These are phyloP conservation scores for Hydnomerulius pinastri DNA, from an alignment of 768 basidiomycete species.

Conservation along the genomic window DNA sequence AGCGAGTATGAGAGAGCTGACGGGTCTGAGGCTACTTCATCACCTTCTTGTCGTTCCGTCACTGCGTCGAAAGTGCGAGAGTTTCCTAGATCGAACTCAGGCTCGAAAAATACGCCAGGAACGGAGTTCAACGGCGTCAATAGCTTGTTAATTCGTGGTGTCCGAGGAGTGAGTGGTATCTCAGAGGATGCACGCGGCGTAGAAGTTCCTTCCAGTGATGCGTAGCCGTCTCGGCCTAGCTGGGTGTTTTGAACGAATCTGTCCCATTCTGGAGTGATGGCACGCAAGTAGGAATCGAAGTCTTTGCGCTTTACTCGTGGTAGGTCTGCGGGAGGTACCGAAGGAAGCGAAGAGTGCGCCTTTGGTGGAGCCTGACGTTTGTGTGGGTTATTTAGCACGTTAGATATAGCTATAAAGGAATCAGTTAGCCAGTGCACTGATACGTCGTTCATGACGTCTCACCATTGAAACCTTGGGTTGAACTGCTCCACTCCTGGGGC, in stretches of 20 bases:
- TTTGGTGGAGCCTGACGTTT: conserved; percentile 85
- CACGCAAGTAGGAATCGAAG: conserved; percentile 79
- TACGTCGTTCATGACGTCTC: conserved; percentile 23
- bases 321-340: conserved; percentile 70
- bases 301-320: conserved; percentile 81
- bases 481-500: conserved; percentile 75
- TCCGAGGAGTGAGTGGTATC: conserved; percentile 23
- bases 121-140: conserved; percentile 76
- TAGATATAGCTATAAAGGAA: conserved; percentile 77
- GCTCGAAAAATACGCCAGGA: conserved; percentile 79
- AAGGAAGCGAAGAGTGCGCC: conserved; percentile 76
- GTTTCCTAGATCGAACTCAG: conserved; percentile 79
- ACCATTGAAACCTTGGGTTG: conserved; percentile 90
- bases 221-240: conserved; percentile 33
- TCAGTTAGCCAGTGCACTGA: conserved; percentile 1
- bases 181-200: conserved; percentile 6
- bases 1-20: conserved; percentile 65
- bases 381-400: conserved; percentile 89
- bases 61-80: conserved; percentile 76
- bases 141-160: conserved; percentile 40
- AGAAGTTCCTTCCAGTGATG: conserved; percentile 24
- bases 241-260: conserved; percentile 55
- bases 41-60: conserved; percentile 54
- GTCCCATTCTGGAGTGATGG: conserved; percentile 77
- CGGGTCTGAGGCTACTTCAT: conserved; percentile 50